Base-by-base conservation (phyloP, 352 stramenopile species). In the Pythium folliculosum region DNA sequence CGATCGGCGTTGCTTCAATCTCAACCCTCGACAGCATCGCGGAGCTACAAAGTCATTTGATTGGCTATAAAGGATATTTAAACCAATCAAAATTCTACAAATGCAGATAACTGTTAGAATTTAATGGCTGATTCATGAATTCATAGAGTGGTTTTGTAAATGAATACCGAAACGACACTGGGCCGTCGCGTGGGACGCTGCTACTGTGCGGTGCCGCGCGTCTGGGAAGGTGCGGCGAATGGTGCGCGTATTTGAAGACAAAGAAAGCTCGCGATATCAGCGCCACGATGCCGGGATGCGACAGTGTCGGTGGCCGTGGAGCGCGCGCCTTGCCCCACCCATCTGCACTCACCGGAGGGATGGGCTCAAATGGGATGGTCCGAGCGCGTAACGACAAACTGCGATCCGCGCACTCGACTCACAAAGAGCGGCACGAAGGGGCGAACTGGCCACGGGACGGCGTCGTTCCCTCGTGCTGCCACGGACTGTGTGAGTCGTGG, bases 111-210 rank as follows among this genome's bases (percentile, higher is more conserved):
- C 43, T 23, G 19, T 45, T 32, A 30, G 5, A 25, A 38, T 55
- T 5, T 50, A 57, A 7, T 14, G 50, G 6, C 47, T 45, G 19
- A 21, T 21, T 6, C 5, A 25, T 47, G 8, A 48, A 32, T 45
- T 30, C 8, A 21, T 58, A 23, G 16, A 57, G 40, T 17, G 44
- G 35, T 48, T 65, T 1, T 50, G 21, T 5, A 30, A 48, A 40
- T 21, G 6, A 50, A 65, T 65, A 65, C 27, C 49, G 59, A 65
- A 65, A 65, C 59, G 59, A 50, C 58, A 12, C 58, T 2, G 14
- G 17, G 17, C 40, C 7, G 4, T 30, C 5, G 19, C 13, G 12
- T 55, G 49, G 13, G 49, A 55, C 30, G 30, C 19, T 47, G 57
- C 27, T n/a, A 5, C 40, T 45, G 43, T 21, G 40, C 40, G 25